phyloP scores from a whole-genome alignment of 139 green algal species.

The Asterochloris erici region DNA sequence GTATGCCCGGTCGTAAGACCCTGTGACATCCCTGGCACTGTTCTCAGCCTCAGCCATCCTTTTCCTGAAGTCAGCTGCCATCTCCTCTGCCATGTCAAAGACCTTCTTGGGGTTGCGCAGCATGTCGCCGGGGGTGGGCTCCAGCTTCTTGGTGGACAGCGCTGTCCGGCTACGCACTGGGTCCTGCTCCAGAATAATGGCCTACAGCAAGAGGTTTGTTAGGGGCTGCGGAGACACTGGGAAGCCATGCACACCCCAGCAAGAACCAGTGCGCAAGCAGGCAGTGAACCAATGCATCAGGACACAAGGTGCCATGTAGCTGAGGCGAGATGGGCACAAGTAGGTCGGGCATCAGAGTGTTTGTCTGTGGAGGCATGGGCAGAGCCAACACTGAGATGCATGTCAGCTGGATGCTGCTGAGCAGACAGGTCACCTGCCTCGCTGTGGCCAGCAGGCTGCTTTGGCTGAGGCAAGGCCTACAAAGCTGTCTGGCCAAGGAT shows the following conservation, averaged over 20 bases:
- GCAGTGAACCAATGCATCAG: too few relatives aligned
- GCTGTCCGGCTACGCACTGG: conserved; percentile 78
- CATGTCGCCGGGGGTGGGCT: conserved; percentile 95
- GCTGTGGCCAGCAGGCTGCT: too few relatives aligned
- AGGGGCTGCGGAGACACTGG: too few relatives aligned
- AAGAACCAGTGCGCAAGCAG: too few relatives aligned
- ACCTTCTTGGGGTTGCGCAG: conserved; percentile 87
- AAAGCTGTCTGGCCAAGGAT: too few relatives aligned
- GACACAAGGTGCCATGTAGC: too few relatives aligned
- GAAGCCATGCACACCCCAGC: too few relatives aligned
- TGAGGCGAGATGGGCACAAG: too few relatives aligned
- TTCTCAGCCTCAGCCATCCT: conserved; percentile 1
- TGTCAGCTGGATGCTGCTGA: background rate
- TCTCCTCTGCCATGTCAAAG: conserved; percentile 94
- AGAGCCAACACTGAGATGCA: background rate
- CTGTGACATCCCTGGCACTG: background rate
- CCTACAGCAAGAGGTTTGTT: conserved; percentile 32
- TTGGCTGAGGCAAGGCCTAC: too few relatives aligned
- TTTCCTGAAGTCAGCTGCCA: conserved; percentile 77
- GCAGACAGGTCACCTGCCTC: background rate
- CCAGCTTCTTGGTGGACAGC: conserved; percentile 97
- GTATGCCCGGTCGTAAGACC: background rate
- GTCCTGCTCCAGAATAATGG: conserved; percentile 94
- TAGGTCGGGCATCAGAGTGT: too few relatives aligned
- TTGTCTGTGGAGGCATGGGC: too few relatives aligned